Evolutionary conservation across 345 rosid species (phyloP), one percentile per base, ranked within the genome.

Genomic region (Cardiospermum halicacabum): DNA sequence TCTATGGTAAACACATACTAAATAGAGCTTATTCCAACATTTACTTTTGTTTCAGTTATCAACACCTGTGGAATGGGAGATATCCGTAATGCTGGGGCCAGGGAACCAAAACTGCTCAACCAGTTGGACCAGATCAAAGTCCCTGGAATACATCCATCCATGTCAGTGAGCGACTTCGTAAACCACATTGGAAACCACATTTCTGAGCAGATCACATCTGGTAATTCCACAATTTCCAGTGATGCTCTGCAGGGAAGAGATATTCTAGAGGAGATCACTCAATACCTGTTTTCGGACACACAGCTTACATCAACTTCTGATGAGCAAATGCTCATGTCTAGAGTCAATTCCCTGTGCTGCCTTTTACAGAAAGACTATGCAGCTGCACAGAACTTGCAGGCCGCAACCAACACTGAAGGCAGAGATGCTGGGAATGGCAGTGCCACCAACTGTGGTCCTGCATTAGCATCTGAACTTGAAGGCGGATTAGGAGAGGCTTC

Each of bases 301-400:
- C 85, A 73, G 67, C 62, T 66, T 30, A 27, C 79, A 30, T 3
- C 77, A 16, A 69, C 81, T 26, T 75, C 78, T 3, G 88, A 80
- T 19, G 89, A 84, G 66, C 70, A 71, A 48, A 56, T 72, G 37
- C 74, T 86, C 48, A 78, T 82, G 88, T 70, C 82, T 7, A 77
- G 88, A 74, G 88, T 81, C 63, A 81, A 82, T 68, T 83, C 90
- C 5, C 83, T 84, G 31, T 80, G 77, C 59, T 77, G 78, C 78
- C 88, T 81, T 66, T 72, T 87, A 69, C 86, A 84, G 72, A 81
- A 80, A 66, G 86, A 75, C 50, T 67, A 80, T 47, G 43, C 62
- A 7, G 28, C 72, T 1, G 39, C 62, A 50, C 72, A 75, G 27
- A 69, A 61, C 62, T 55, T 62, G 69, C 78, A 61, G 56, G 56